These are phyloP conservation scores for Podila verticillata DNA, from an alignment of 192 early-diverging fungal species.

Conservation along the genomic window DNA sequence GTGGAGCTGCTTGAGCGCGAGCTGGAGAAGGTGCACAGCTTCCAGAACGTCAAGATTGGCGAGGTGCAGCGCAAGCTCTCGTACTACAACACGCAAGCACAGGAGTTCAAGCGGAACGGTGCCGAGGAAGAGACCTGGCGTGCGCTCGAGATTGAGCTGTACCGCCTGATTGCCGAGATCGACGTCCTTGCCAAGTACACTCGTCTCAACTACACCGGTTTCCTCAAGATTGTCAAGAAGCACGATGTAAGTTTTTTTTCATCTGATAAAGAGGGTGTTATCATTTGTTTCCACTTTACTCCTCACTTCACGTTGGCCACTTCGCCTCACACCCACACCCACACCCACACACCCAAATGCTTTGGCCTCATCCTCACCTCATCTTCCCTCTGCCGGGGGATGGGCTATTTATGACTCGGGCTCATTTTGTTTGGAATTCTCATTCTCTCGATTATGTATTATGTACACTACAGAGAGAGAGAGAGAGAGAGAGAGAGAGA, in stretches of 20 bases:
- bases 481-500: no score
- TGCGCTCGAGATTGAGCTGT: conserved; percentile 76
- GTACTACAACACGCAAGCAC: conserved; percentile 59
- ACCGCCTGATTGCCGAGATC: conserved; percentile 78
- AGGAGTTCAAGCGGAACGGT: conserved; percentile 79
- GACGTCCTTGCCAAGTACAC: conserved; percentile 81
- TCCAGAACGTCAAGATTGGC: conserved; percentile 35
- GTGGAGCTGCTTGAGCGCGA: conserved; percentile 89
- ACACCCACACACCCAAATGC: no score
- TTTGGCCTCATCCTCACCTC: not conserved
- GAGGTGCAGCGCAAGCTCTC: conserved; percentile 32
- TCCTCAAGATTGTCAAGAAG: conserved; percentile 97
- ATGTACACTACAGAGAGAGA: not conserved
- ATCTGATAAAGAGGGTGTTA: no score
- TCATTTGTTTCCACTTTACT: no score
- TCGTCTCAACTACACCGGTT: conserved; percentile 85
- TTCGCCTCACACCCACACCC: no score
- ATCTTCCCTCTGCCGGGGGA: not conserved
- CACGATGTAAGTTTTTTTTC: conserved; percentile 74
- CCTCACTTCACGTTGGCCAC: no score
- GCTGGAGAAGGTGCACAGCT: conserved; percentile 80
- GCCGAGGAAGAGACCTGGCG: conserved; percentile 76
- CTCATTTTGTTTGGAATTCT: not conserved
- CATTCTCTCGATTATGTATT: not conserved
- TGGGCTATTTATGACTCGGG: conserved; percentile 4